phyloP scores from a whole-genome alignment of 2,329 filamentous ascomycete species.

The Penicillium sp. region DNA sequence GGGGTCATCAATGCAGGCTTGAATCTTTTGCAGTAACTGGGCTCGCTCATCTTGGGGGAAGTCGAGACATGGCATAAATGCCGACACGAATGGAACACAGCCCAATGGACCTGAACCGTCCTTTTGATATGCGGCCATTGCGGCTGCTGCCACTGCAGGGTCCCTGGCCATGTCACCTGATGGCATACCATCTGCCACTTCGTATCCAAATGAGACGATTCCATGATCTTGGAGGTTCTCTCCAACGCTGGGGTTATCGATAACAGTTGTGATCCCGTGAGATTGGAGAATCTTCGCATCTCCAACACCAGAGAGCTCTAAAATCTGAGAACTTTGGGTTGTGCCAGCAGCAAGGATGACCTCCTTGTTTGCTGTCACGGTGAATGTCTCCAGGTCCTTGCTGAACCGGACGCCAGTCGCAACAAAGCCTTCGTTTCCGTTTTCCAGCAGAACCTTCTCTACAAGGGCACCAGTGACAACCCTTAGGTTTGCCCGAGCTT shows the following conservation, averaged over 20 bases:
- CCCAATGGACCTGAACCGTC: slow-evolving; percentile 28
- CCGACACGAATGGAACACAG: slow-evolving; percentile 17
- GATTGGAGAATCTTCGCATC: slow-evolving; percentile 43
- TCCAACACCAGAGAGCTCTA: slow-evolving; percentile 63
- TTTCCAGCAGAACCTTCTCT: slow-evolving; percentile 45
- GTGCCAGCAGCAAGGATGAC: slow-evolving; percentile 62
- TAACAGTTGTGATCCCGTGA: slow-evolving; percentile 43
- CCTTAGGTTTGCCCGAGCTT: slow-evolving; percentile 46
- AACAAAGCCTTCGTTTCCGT: slow-evolving; percentile 17
- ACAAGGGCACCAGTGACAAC: slow-evolving; percentile 51
- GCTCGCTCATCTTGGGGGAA: slow-evolving; percentile 4
- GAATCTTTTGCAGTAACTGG: slow-evolving; percentile 2
- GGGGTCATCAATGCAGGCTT: slow-evolving; percentile 3
- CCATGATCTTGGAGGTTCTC: slow-evolving; percentile 54
- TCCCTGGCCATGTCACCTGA: slow-evolving; percentile 21
- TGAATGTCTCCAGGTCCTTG: slow-evolving; percentile 18
- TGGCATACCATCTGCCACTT: slow-evolving; percentile 26
- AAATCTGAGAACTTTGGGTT: slow-evolving; percentile 57
- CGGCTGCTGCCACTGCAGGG: slow-evolving; percentile 18
- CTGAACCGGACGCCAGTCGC: slow-evolving; percentile 21
- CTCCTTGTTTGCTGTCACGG: slow-evolving; percentile 41
- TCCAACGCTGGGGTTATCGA: slow-evolving; percentile 50
- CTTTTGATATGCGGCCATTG: slow-evolving; percentile 26
- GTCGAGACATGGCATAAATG: slow-evolving; percentile 21
- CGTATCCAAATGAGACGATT: slow-evolving; percentile 19